phyloP scores from a whole-genome alignment of 805 yeast genomes.

The Phaffomyces thermotolerans region DNA sequence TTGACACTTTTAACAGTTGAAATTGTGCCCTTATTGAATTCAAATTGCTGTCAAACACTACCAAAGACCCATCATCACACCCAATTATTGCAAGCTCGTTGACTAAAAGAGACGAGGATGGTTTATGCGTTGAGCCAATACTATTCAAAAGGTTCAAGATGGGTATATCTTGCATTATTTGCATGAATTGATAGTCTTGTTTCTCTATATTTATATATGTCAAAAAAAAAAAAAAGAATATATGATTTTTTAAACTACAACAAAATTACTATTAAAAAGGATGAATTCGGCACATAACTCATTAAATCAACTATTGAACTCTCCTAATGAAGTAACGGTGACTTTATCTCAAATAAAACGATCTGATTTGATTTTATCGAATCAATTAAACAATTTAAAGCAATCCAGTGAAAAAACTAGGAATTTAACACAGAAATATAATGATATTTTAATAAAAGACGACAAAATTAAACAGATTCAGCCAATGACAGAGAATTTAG shows the following conservation, averaged over 20 bases:
- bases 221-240: neutral
- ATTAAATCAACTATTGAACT: neutral
- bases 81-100: neutral
- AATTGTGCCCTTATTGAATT: neutral
- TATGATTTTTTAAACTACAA: too few relatives aligned
- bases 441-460: neutral
- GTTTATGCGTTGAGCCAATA: neutral
- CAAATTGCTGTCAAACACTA: neutral
- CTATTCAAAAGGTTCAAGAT: neutral
- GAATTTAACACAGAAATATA: constrained; percentile 5
- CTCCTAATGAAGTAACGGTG: constrained; percentile 6
- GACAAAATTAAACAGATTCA: constrained; percentile 32
- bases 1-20: neutral
- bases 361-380: constrained; percentile 15
- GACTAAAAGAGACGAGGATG: neutral
- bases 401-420: constrained; percentile 8
- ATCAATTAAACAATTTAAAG: constrained; percentile 14
- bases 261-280: too few relatives aligned
- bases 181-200: too few relatives aligned
- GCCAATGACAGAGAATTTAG: constrained; percentile 57
- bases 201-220: too few relatives aligned
- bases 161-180: neutral
- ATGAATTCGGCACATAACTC: neutral
- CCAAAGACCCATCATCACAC: neutral
- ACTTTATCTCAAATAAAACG: constrained; percentile 16